A percentile compares a stretch with the other conserved stretches of the same genome.
Evolutionary conservation across 2,329 filamentous ascomycete genomes (phyloP).

Genomic region (Aureobasidium sp.): DNA sequence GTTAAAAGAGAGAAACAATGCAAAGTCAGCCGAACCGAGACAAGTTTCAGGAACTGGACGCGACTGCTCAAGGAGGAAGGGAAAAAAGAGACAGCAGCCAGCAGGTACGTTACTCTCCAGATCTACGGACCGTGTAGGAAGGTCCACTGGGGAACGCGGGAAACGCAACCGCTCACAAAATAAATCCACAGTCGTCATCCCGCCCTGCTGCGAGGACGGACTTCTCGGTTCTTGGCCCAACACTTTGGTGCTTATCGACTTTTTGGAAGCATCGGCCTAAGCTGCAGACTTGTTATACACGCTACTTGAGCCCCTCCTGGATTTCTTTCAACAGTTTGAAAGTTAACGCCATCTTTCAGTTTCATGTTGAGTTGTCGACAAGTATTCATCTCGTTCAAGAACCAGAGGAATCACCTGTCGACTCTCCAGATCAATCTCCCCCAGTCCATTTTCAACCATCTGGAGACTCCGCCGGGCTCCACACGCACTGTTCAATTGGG

Average conservation of each 20-base stretch:
- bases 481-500: background rate
- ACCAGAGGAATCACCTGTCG: background rate
- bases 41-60: constrained; percentile 9
- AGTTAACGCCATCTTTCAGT: too few relatives aligned
- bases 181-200: constrained; percentile 4
- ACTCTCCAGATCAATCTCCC: background rate
- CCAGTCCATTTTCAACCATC: background rate
- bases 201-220: background rate
- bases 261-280: background rate
- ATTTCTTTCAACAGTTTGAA: background rate
- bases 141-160: constrained; percentile 7
- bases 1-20: constrained; percentile 5
- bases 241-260: constrained; percentile 3
- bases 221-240: constrained; percentile 1
- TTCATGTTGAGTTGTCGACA: background rate
- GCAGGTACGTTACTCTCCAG: background rate
- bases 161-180: background rate
- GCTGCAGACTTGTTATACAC: background rate
- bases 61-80: background rate
- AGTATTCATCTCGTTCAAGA: background rate
- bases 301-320: background rate
- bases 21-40: constrained; percentile 9
- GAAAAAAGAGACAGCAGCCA: background rate
- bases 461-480: constrained; percentile 7
- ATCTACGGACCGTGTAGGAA: background rate